Percentiles rank a stretch among this genome's conserved stretches.
Conservation (phyloP, 2,329 filamentous ascomycete species). For the Diaporthe australafricana region DNA sequence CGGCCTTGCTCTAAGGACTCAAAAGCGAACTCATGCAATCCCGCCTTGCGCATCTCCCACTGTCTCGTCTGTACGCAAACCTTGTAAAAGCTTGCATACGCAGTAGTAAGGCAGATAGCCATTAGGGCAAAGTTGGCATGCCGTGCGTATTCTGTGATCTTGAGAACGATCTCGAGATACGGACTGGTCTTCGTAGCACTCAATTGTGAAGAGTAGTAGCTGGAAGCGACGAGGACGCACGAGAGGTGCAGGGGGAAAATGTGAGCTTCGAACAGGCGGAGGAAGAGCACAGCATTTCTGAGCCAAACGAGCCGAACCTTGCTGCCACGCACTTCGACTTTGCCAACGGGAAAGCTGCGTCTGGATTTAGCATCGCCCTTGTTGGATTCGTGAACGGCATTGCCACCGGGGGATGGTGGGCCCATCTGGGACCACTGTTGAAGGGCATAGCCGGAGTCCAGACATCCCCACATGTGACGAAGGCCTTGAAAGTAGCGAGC, state of each 20-base stretch:
- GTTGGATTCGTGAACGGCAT: neutral
- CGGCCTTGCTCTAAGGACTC: neutral
- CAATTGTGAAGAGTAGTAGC: neutral
- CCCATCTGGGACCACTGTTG: neutral
- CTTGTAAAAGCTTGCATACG: neutral
- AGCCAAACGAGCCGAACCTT: neutral
- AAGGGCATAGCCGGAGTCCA: conserved; percentile 9
- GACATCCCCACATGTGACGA: conserved; percentile 25
- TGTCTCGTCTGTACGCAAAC: neutral
- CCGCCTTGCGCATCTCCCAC: conserved; percentile 19
- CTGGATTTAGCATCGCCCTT: neutral
- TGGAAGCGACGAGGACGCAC: conserved; percentile 16
- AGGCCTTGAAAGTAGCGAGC: conserved; percentile 20
- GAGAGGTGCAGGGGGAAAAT: neutral
- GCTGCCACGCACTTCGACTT: neutral
- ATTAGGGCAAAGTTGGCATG: neutral
- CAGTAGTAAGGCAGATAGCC: conserved; percentile 11
- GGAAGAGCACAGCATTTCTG: conserved; percentile 17
- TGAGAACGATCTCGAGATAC: neutral
- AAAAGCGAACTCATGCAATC: conserved; percentile 10
- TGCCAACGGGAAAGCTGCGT: neutral
- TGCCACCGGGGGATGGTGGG: neutral
- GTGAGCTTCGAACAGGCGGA: conserved; percentile 20
- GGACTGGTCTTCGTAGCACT: neutral
- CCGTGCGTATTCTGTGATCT: neutral